Base-by-base conservation (phyloP, 345 rosid genomes). In the Populus euphratica region DNA sequence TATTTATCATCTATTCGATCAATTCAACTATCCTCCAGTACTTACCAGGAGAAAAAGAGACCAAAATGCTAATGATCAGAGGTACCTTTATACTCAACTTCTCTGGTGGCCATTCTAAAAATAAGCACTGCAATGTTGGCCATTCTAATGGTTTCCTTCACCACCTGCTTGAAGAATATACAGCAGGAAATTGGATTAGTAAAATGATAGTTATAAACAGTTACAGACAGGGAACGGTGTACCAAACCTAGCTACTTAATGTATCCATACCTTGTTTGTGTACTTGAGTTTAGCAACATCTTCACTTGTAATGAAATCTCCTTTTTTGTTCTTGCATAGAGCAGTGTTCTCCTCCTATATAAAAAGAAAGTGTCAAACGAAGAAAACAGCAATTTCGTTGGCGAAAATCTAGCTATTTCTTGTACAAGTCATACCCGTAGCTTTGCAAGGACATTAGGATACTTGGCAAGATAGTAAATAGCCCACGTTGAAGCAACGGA, bases 71-170 rank as follows among this genome's bases (percentile, higher is more conserved):
- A 38, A 12, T 35, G 44, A 39, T 31, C 11, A 5, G 36, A 2
- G 1, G 25, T 68, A 85, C 87, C 87, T 81, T 81, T 52, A 43
- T 77, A 80, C 27, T 84, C 79, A 18, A 83, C 81, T 49, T 89
- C 87, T 59, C 70, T 66, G 3, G 74, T 72, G 23, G 49, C 82
- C 39, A 27, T 2, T 44, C 87, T 59, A 68, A 79, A 85, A 31
- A 73, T 0, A 9, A 85, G 0, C 8, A 74, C 52, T 1, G 86
- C 41, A 35, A 87, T 6, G 43, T 84, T 84, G 12, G 86, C 88
- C 82, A 81, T 62, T 74, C 91, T 79, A 44, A 82, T 73, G 33
- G 79, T 81, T 81, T 89, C 87, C 64, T 85, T 87, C 76, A 79
- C 86, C 67, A 84, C 89, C 86, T 76, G 77, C 38, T 35, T 8